These are phyloP conservation scores for Fusarium kyushuense DNA, from an alignment of 2,329 filamentous ascomycete species.

Conservation along the genomic window DNA sequence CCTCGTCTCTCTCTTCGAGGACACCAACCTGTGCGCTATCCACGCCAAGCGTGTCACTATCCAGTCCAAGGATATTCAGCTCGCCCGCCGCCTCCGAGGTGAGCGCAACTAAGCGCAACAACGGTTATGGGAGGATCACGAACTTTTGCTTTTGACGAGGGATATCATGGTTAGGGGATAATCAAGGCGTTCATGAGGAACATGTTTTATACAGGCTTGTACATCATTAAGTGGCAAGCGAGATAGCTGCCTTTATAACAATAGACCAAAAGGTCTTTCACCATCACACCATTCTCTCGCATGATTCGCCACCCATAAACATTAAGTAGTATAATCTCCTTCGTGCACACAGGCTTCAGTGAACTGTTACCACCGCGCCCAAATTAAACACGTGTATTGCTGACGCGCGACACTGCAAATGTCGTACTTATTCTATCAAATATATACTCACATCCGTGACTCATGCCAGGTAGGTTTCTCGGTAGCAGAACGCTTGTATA, in stretches of 20 bases:
- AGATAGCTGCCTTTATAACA: conserved; percentile 45
- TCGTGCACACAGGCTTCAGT: fast-evolving
- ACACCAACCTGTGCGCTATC: conserved; percentile 98
- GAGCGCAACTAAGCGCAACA: conserved; percentile 79
- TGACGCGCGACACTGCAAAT: too few relatives aligned
- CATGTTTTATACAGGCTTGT: conserved; percentile 58
- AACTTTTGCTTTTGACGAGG: conserved; percentile 56
- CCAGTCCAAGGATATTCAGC: conserved; percentile 96
- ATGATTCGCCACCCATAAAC: conserved; percentile 4
- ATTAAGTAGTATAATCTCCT: not conserved
- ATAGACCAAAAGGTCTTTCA: conserved; percentile 43
- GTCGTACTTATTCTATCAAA: too few relatives aligned
- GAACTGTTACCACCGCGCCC: not conserved
- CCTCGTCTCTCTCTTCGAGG: conserved; percentile 97
- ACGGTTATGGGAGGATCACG: conserved; percentile 52
- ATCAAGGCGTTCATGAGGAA: conserved; percentile 61
- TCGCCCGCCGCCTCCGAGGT: conserved; percentile 93
- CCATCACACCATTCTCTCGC: conserved; percentile 6
- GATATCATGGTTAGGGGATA: conserved; percentile 57
- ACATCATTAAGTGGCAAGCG: conserved; percentile 56
- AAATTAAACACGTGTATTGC: not conserved
- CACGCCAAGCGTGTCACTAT: conserved; percentile 99
- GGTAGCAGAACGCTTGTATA: not conserved
- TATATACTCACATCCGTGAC: too few relatives aligned
- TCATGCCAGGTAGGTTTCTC: not conserved